These are phyloP conservation scores for Hymenoscyphus repandus DNA, from an alignment of 2,329 filamentous ascomycete species.

Conservation along the genomic window DNA sequence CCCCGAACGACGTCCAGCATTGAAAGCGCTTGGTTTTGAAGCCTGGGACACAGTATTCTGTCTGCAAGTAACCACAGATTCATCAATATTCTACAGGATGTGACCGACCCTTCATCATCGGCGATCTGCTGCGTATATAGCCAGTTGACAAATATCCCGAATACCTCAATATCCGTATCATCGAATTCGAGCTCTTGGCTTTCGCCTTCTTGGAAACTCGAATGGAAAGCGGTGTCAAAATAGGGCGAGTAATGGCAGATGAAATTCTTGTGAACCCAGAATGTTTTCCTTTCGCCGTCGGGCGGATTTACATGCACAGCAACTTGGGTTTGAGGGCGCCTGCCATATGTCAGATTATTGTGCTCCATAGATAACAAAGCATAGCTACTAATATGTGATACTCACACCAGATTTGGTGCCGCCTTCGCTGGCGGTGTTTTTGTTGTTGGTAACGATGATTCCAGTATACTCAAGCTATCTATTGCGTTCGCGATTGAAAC, in stretches of 20 bases:
- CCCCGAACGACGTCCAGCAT: background rate
- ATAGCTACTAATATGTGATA: no score
- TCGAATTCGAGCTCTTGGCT: background rate
- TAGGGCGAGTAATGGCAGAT: slow-evolving; percentile 13
- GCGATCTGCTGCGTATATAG: background rate
- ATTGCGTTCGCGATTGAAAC: no score
- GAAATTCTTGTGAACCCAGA: slow-evolving; percentile 10
- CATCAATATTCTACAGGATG: background rate
- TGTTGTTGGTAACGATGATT: no score
- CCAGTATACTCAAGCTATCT: no score
- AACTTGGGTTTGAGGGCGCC: no score
- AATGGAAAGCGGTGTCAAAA: slow-evolving; percentile 9
- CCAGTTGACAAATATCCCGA: background rate
- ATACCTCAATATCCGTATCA: background rate
- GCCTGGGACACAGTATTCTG: background rate
- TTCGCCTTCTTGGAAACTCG: background rate
- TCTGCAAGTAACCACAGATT: background rate
- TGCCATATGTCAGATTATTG: no score
- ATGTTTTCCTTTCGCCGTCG: no score
- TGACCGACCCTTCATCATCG: background rate
- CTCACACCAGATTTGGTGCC: no score
- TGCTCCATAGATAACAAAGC: no score
- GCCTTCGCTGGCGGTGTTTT: no score
- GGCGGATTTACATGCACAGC: no score
- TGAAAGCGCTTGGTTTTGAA: background rate